These are phyloP conservation scores for Medicago ruthenica DNA, from an alignment of 306 rosid species.

Conservation along the genomic window DNA sequence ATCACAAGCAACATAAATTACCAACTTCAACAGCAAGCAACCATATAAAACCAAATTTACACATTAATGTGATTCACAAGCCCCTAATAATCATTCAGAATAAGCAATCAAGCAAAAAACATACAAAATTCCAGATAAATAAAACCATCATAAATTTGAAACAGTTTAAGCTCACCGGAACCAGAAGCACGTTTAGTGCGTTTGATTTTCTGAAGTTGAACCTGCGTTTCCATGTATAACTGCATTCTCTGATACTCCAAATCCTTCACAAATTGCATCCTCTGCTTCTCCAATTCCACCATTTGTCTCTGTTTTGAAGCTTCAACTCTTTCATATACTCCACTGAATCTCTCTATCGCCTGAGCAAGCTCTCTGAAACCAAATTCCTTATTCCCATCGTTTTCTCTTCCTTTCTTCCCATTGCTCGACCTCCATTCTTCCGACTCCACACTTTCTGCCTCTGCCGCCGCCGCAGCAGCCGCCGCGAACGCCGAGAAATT, in stretches of 20 bases:
- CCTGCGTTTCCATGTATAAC: conserved; percentile 72
- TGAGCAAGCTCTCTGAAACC: conserved; percentile 63
- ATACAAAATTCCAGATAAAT: not conserved
- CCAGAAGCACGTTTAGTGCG: conserved; percentile 63
- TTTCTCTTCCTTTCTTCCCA: conserved; percentile 39
- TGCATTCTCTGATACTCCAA: conserved; percentile 80
- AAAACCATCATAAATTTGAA: not conserved
- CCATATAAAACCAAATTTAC: not conserved
- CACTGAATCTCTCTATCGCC: conserved; percentile 67
- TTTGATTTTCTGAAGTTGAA: conserved; percentile 64
- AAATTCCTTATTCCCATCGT: conserved; percentile 10
- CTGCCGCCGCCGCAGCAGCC: conserved; percentile 48
- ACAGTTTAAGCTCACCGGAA: conserved; percentile 47
- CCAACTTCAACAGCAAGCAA: not conserved
- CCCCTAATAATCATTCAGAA: not conserved
- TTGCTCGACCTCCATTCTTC: conserved; percentile 48
- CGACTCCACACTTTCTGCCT: conserved; percentile 48
- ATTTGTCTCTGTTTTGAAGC: conserved; percentile 66
- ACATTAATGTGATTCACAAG: not conserved
- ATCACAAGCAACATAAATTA: conserved; percentile 23
- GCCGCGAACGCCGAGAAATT: conserved; percentile 65
- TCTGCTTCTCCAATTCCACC: conserved; percentile 81
- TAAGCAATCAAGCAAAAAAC: not conserved
- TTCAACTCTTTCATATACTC: conserved; percentile 76
- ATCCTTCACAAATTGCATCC: conserved; percentile 80